These are phyloP conservation scores for Aspergillus thermomutatus DNA, from an alignment of 2,329 filamentous ascomycete genomes.

Conservation along the genomic window DNA sequence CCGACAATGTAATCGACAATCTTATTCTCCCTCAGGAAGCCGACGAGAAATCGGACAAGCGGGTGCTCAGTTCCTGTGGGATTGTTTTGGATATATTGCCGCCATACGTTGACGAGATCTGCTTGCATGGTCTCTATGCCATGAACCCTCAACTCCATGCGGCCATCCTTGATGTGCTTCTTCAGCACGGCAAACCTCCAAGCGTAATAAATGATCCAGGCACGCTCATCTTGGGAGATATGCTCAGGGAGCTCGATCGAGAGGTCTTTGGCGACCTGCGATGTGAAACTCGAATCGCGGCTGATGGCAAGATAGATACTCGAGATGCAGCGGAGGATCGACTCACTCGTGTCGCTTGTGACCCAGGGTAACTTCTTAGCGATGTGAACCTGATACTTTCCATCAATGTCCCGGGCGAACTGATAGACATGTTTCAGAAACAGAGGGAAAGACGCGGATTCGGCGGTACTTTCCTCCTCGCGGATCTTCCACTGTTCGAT, in stretches of 20 bases:
- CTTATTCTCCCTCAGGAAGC: constrained; percentile 65
- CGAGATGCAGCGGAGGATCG: constrained; percentile 33
- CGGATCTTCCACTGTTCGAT: constrained; percentile 23
- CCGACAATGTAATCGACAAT: constrained; percentile 85
- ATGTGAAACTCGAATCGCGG: constrained; percentile 29
- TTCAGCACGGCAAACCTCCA: constrained; percentile 70
- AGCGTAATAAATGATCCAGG: constrained; percentile 41
- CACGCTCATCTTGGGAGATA: constrained; percentile 22
- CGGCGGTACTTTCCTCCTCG: constrained; percentile 19
- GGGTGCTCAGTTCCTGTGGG: constrained; percentile 45
- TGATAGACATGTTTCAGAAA: constrained; percentile 24
- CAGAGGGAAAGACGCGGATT: constrained; percentile 15
- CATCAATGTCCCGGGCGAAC: constrained; percentile 31
- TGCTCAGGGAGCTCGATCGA: constrained; percentile 32
- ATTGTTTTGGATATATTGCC: constrained; percentile 49
- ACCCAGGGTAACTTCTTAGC: constrained; percentile 42
- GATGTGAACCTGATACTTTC: constrained; percentile 37
- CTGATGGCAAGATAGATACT: constrained; percentile 28
- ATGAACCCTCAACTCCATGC: constrained; percentile 84
- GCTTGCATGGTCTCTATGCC: constrained; percentile 71
- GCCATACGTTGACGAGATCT: constrained; percentile 67
- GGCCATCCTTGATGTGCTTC: constrained; percentile 73
- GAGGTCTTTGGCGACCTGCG: constrained; percentile 35
- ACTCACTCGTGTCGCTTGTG: constrained; percentile 39
- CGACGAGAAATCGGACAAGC: constrained; percentile 65